Conservation (phyloP, 2,329 filamentous ascomycete genomes). For the Blastomyces parvus region DNA sequence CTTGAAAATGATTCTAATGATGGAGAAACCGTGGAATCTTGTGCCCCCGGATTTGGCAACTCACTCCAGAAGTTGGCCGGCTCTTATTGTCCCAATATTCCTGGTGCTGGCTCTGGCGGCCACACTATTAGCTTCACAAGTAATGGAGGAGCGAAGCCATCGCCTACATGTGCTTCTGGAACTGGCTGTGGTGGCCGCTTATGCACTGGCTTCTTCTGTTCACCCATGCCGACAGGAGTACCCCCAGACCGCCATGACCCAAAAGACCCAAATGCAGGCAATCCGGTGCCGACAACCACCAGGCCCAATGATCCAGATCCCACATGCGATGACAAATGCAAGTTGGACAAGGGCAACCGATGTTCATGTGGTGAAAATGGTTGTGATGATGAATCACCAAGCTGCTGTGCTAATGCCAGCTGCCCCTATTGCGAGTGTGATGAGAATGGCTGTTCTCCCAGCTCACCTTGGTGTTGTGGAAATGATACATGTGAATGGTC, state of each 20-base stretch:
- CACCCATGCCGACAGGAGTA: slow-evolving; percentile 1
- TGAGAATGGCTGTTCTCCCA: slow-evolving; percentile 1
- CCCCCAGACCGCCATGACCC: slow-evolving; percentile 5
- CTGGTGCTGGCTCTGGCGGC: not conserved
- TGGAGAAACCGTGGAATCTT: not conserved
- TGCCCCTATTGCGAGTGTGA: slow-evolving; percentile 8
- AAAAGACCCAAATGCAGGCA: slow-evolving; percentile 6
- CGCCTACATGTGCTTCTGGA: not conserved
- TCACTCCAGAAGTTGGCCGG: not conserved
- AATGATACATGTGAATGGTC: slow-evolving; percentile 8
- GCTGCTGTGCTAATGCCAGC: slow-evolving; percentile 6
- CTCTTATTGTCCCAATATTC: not conserved
- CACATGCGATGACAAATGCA: not conserved
- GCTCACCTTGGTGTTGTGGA: slow-evolving; percentile 5
- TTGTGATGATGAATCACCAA: slow-evolving; percentile 7
- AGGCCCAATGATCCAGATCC: not conserved
- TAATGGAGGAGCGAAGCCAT: not conserved
- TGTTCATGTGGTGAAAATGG: slow-evolving; percentile 5
- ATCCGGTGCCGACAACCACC: not conserved
- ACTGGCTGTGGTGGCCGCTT: slow-evolving; percentile 4
- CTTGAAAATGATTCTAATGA: not conserved
- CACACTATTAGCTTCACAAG: slow-evolving; percentile 5
- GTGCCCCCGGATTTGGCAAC: not conserved
- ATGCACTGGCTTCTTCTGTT: slow-evolving; percentile 4
- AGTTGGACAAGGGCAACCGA: not conserved